phyloP scores from a whole-genome alignment of 768 basidiomycete genomes.

The Agaricus bisporus region DNA sequence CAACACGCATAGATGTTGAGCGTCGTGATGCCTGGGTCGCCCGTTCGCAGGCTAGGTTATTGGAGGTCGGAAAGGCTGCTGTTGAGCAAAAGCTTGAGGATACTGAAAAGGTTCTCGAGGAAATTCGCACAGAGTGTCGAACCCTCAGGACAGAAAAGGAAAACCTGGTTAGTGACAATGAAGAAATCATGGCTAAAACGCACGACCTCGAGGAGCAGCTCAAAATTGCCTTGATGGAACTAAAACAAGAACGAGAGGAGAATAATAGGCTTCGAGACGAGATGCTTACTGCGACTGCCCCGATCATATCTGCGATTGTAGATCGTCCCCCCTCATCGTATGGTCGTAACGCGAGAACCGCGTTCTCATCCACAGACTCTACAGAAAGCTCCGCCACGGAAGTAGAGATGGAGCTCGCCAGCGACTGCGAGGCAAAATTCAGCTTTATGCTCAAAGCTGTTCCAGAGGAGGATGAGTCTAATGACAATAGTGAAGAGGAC shows the following conservation, averaged over 20 bases:
- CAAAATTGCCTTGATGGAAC: slow-evolving; percentile 26
- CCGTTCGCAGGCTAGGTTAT: slow-evolving; percentile 59
- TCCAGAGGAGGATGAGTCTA: slow-evolving; percentile 46
- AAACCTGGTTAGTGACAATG: slow-evolving; percentile 29
- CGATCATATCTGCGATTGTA: slow-evolving; percentile 32
- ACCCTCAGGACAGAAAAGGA: slow-evolving; percentile 21
- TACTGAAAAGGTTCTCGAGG: slow-evolving; percentile 24
- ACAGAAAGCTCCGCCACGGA: slow-evolving; percentile 55
- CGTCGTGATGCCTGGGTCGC: slow-evolving; percentile 80
- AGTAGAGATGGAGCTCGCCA: slow-evolving; percentile 50
- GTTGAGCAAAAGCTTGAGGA: slow-evolving; percentile 43
- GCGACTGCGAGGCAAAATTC: slow-evolving; percentile 34
- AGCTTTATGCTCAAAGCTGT: slow-evolving; percentile 50
- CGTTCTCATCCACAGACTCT: slow-evolving; percentile 59
- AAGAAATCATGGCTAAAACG: slow-evolving; percentile 25
- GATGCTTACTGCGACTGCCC: slow-evolving; percentile 41
- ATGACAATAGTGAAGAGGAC: slow-evolving; percentile 39
- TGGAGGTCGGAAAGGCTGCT: slow-evolving; percentile 62
- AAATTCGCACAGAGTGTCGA: slow-evolving; percentile 22
- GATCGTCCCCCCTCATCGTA: slow-evolving; percentile 9
- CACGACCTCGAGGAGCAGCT: slow-evolving; percentile 47
- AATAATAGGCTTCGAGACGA: slow-evolving; percentile 23
- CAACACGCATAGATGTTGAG: slow-evolving; percentile 69
- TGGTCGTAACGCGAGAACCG: slow-evolving; percentile 38
- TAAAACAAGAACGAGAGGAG: slow-evolving; percentile 21